Evolutionary conservation across 2,329 filamentous ascomycete genomes (phyloP).

Genomic region (Fusarium sublunatum): DNA sequence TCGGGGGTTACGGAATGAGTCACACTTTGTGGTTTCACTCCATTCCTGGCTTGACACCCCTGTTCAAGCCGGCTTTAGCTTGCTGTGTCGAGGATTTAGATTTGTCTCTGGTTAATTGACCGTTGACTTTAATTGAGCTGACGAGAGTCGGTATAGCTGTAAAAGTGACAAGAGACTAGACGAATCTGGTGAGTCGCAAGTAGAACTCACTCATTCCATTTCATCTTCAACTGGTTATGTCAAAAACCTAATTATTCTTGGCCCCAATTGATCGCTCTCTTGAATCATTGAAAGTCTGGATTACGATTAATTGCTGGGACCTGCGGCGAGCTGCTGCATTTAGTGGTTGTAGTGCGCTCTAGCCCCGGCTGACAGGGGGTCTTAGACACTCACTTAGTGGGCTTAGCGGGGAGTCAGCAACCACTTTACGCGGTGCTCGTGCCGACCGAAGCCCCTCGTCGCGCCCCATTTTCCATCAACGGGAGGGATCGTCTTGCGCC

Average conservation of each 20-base stretch:
- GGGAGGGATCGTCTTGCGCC: conserved; percentile 40
- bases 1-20: conserved; percentile 43
- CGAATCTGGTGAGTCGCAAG: conserved; percentile 3
- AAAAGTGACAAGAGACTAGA: background rate
- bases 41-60: conserved; percentile 43
- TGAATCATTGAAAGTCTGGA: conserved; percentile 8
- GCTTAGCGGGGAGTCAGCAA: conserved; percentile 40
- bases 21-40: conserved; percentile 46
- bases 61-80: conserved; percentile 41
- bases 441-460: conserved; percentile 43
- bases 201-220: conserved; percentile 18
- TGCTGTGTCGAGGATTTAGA: conserved; percentile 24
- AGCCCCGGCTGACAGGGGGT: conserved; percentile 36
- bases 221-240: background rate
- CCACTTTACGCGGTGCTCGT: conserved; percentile 48
- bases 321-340: conserved; percentile 37
- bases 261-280: conserved; percentile 31
- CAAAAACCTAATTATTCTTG: conserved; percentile 2
- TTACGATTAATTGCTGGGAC: conserved; percentile 31
- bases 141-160: conserved; percentile 8
- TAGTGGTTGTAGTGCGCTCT: conserved; percentile 34
- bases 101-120: conserved; percentile 29
- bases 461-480: conserved; percentile 45
- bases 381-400: conserved; percentile 43
- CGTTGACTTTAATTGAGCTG: conserved; percentile 35